Evolutionary conservation across 257 asterid genomes (phyloP), one percentile per base, ranked within the genome.

Genomic region (Solanum clarkiae): DNA sequence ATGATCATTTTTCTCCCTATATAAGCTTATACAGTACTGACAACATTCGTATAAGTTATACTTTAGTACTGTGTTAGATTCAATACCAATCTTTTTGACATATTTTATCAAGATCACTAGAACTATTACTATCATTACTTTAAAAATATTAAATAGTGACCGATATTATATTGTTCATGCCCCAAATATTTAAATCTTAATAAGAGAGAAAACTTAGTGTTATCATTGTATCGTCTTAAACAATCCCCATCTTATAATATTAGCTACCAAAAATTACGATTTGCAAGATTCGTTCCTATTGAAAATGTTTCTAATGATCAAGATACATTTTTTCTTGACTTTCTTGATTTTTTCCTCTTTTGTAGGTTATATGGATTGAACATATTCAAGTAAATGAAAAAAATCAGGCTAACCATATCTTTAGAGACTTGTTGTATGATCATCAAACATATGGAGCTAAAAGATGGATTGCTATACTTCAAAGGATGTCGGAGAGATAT

Each of bases 351-450:
- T 44, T 13, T 47, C 15, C 18, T 66, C 7, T 74, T 11, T 84
- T 20, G 20, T 81, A 95, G 98, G 92, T 95, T 69, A 91, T 94
- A 65, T 94, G 98, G 98, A 82, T 94, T 12, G 98, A 93, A 68
- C 96, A 93, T 82, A 92, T 91, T 81, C 94, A 95, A 90, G 94
- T 94, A 80, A 94, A 92, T 13, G 97, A 92, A 79, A 92, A 89
- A 86, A 68, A 75, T 17, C 71, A 85, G 66, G 92, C 90, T 63
- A 92, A 93, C 84, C 90, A 90, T 69, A 70, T 94, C 36, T 94
- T 90, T 81, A 89, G 92, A 88, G 95, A 92, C 75, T 56, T 95
- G 47, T 87, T 94, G 10, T 85, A 86, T 49, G 85, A 85, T 80
- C 86, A 84, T 66, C 93, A 89, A 86, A 96, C 97, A 15, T 94